A percentile compares a stretch with the other conserved stretches of the same genome.
These are phyloP conservation scores for Vigna nakashimae DNA, from an alignment of 306 rosid genomes.

Conservation along the genomic window DNA sequence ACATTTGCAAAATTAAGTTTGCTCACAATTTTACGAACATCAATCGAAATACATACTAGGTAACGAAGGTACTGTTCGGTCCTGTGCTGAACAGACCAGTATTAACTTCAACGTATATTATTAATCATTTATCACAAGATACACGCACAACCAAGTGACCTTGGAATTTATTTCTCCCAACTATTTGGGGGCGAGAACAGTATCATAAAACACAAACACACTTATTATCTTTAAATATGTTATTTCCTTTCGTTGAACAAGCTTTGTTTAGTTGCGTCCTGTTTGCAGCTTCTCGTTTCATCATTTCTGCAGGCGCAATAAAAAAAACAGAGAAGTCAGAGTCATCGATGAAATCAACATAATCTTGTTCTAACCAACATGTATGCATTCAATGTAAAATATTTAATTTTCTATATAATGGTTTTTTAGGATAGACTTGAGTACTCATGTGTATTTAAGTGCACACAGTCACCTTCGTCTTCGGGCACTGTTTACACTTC, in stretches of 20 bases:
- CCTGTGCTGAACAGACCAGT: not conserved
- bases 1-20: not conserved
- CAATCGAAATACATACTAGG: not conserved
- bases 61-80: not conserved
- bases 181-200: slow-evolving; percentile 36
- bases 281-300: slow-evolving; percentile 31
- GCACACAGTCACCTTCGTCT: slow-evolving; percentile 31
- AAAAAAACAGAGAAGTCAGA: not conserved
- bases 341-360: slow-evolving; percentile 4
- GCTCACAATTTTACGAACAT: not conserved
- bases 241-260: slow-evolving; percentile 5
- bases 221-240: slow-evolving; percentile 18
- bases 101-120: slow-evolving; percentile 36
- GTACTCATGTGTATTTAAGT: not conserved
- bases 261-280: slow-evolving; percentile 18
- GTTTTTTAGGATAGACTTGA: not conserved
- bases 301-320: slow-evolving; percentile 45
- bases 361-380: slow-evolving; percentile 12
- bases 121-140: slow-evolving; percentile 32
- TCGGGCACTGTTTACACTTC: slow-evolving; percentile 34
- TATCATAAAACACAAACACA: slow-evolving; percentile 26
- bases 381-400: slow-evolving; percentile 9
- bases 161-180: slow-evolving; percentile 43
- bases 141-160: slow-evolving; percentile 39
- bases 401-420: not conserved